A percentile compares a stretch with the other conserved stretches of the same genome.
phyloP scores from a whole-genome alignment of 2,329 filamentous ascomycete genomes.

The Microdochium bolleyi region DNA sequence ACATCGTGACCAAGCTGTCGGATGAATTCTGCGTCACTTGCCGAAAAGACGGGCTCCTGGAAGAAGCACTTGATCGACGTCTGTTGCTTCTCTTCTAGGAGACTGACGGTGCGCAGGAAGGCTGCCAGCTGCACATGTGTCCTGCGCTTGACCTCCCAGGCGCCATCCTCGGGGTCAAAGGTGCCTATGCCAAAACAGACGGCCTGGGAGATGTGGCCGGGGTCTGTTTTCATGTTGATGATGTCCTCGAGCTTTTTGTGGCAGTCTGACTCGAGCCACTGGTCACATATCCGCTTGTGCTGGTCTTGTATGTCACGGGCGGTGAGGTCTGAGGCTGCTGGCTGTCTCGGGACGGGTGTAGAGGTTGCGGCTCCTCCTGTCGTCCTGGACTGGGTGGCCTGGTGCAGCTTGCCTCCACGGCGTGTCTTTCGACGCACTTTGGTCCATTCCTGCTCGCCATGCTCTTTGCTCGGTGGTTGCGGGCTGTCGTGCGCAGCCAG shows the following conservation, averaged over 20 bases:
- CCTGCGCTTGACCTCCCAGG: constrained; percentile 33
- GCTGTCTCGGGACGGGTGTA: background rate
- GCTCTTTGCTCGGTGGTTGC: background rate
- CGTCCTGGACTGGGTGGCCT: too few species aligned
- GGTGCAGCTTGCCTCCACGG: background rate
- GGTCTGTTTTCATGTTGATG: constrained; percentile 15
- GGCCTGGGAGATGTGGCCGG: constrained; percentile 27
- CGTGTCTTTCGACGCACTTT: background rate
- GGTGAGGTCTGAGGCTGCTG: constrained; percentile 9
- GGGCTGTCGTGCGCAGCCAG: background rate
- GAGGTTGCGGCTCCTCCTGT: background rate
- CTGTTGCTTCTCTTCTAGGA: constrained; percentile 19
- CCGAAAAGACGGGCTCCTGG: constrained; percentile 46
- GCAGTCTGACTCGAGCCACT: constrained; percentile 18
- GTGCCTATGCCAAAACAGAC: constrained; percentile 48
- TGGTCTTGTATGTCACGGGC: constrained; percentile 13
- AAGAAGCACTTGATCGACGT: constrained; percentile 35
- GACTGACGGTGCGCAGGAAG: constrained; percentile 38
- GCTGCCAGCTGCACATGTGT: constrained; percentile 45
- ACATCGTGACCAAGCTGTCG: constrained; percentile 43
- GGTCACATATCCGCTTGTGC: constrained; percentile 10
- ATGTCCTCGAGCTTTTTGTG: constrained; percentile 24
- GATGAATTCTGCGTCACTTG: constrained; percentile 42
- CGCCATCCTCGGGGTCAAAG: constrained; percentile 41
- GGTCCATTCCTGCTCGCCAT: background rate